phyloP scores from a whole-genome alignment of 495 filamentous ascomycete genomes.

The Bacidia gigantensis region DNA sequence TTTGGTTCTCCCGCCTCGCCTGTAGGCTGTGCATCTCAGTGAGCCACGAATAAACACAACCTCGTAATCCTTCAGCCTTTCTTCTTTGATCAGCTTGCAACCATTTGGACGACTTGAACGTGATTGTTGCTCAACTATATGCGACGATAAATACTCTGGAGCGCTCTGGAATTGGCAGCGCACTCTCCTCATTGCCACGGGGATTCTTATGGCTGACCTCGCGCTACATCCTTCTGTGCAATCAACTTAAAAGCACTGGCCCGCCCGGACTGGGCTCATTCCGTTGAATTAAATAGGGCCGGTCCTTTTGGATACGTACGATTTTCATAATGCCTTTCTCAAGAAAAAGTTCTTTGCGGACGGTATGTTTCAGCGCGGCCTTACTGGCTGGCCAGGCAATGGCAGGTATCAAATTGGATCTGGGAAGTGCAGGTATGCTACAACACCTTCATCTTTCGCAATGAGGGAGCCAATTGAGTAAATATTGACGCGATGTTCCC shows the following conservation, averaged over 20 bases:
- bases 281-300: no score
- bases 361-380: constrained; percentile 8
- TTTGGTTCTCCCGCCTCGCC: background rate
- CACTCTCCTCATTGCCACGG: background rate
- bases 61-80: background rate
- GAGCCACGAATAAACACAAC: background rate
- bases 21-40: background rate
- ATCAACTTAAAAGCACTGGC: background rate
- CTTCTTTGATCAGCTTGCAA: background rate
- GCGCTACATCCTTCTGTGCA: background rate
- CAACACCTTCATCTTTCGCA: no score
- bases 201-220: background rate
- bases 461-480: background rate
- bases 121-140: background rate
- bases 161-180: background rate
- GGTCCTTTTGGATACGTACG: background rate
- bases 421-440: constrained; percentile 13
- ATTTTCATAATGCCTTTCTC: constrained; percentile 8
- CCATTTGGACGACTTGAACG: background rate
- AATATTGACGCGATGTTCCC: background rate
- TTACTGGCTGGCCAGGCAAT: constrained; percentile 8
- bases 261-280: no score
- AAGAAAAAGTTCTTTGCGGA: background rate
- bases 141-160: background rate
- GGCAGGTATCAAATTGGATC: constrained; percentile 13